Evolutionary conservation across 345 rosid species (phyloP), one percentile per base, ranked within the genome.

Genomic region (Hibiscus tridactylites): DNA sequence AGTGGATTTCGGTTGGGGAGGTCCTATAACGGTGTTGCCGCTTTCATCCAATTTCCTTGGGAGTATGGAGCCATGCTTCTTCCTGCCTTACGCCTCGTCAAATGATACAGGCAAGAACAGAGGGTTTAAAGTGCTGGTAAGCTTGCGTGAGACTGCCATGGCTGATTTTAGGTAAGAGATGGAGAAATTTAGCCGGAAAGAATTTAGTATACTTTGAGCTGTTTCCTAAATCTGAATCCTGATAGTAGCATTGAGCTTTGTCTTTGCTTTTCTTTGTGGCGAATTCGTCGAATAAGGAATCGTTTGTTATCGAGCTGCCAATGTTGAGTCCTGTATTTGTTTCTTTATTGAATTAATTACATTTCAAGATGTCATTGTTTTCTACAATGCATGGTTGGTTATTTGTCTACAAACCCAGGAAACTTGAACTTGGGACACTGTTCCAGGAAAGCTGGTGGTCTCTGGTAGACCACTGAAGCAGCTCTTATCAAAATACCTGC

Each of bases 1-100:
- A 0, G 84, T 93, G 17, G 98, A 91, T 80, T 93, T 93, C 33
- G 98, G 97, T 9, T 91, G 93, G 92, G 97, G 96, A 74, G 91
- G 91, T 56, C 96, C 97, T 0, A 88, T 88, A 21, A 83, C 80
- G 8, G 90, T 93, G 39, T 73, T 91, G 75, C 97, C 98, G 1
- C 70, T 89, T 7, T 81, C 97, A 26, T 77, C 68, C 75, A 82
- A 85, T 54, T 75, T 93, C 62, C 84, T 91, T 17, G 97, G 98
- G 13, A 88, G 98, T 58, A 76, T 81, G 61, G 96, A 86, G 73
- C 92, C 93, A 62, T 90, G 97, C 80, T 91, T 88, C 74, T 91
- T 91, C 90, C 75, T 93, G 90, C 98, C 98, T 50, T 83, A 79
- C 67, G 85, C 91, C 4, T 69, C 79, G 11, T 81, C 77, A n/a